Base-by-base conservation (phyloP, 441 rosid genomes). In the Gossypium davidsonii region DNA sequence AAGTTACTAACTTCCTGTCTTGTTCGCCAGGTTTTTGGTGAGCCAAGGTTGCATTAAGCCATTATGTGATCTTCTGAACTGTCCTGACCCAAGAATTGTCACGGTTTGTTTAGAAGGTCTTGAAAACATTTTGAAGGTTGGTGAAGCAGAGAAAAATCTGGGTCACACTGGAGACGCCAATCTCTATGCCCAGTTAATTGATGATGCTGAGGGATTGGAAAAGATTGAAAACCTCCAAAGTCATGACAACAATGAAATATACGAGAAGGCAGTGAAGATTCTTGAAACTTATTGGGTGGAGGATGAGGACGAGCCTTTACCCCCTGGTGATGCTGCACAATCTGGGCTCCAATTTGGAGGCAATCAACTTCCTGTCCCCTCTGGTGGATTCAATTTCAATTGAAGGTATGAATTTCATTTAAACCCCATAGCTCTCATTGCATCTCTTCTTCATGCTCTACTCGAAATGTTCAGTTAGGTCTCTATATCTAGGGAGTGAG, bases 201-300 rank as follows among this genome's bases (percentile, higher is more conserved):
- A 88, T 4, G 91, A 88, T 18, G 86, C 81, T 57, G 89, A 80
- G 31, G 91, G 91, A 10, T 51, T 83, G 55, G 87, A 88, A 18
- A 88, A 86, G 85, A 78, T 88, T 3, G 89, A 83, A 80, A 83
- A 73, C 73, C 86, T 88, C 68, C 91, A 88, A 79, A 79, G 81
- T 48, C 89, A 86, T 21, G 83, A 80, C 63, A 85, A 86, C 76
- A 75, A 4, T 28, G 85, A 84, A 39, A 83, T 88, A 64, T 82
- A 84, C 55, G 79, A 80, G 80, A 79, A 84, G 81, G 87, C 87
- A 6, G 85, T 82, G 48, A 71, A 81, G 53, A 78, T 86, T 37
- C 85, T 86, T 1, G 85, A 80, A 73, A 58, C 79, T 3, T 86
- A 70, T 67, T 86, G 90, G 90, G 80, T 76, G 0, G 88, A 79